Conservation (phyloP, 2,329 filamentous ascomycete genomes). For the Pezicula neosporulosa region DNA sequence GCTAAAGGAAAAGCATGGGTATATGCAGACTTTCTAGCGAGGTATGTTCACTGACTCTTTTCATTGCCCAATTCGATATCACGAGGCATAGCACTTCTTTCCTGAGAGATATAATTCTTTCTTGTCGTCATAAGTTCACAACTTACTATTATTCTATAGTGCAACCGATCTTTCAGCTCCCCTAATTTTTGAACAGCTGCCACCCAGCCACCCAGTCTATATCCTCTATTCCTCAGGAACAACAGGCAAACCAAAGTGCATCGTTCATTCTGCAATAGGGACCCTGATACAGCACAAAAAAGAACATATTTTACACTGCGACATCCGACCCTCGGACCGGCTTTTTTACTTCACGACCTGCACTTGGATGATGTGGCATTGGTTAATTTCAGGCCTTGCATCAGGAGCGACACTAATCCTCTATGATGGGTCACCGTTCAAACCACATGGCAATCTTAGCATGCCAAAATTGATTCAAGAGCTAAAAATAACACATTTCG, state of each 20-base stretch:
- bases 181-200: constrained; percentile 71
- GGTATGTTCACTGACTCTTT: constrained; percentile 11
- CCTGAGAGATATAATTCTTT: neutral
- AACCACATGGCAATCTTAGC: constrained; percentile 72
- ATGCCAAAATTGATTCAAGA: constrained; percentile 80
- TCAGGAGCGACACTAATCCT: constrained; percentile 79
- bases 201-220: constrained; percentile 85
- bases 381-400: constrained; percentile 83
- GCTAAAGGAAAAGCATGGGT: constrained; percentile 33
- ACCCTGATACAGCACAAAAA: constrained; percentile 97
- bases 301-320: constrained; percentile 85
- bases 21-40: constrained; percentile 41
- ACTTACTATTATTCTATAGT: constrained; percentile 28
- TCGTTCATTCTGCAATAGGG: constrained; percentile 86
- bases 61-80: too few species aligned
- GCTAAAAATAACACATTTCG: constrained; percentile 84
- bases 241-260: constrained; percentile 83
- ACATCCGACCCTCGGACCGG: constrained; percentile 67
- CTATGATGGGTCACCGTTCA: constrained; percentile 91
- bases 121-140: neutral
- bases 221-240: constrained; percentile 93
- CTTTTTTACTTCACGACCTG: constrained; percentile 94
- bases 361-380: constrained; percentile 99
- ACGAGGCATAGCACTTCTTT: neutral
- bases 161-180: constrained; percentile 27